Evolutionary conservation across 306 rosid genomes (phyloP).

Genomic region (Citrullus mucosospermus): DNA sequence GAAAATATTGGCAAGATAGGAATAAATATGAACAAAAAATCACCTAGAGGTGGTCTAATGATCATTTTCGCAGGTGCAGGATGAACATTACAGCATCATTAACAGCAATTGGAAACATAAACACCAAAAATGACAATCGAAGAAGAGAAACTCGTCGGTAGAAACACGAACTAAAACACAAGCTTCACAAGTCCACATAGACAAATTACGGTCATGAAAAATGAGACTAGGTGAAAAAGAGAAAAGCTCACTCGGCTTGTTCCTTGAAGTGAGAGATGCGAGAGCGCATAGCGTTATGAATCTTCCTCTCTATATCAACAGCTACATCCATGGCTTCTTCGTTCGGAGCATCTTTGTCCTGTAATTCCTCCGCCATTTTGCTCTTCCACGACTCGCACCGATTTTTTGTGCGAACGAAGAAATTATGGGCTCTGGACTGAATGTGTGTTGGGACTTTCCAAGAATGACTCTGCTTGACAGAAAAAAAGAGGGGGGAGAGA

Average conservation of each 20-base stretch:
- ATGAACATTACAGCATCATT: neutral
- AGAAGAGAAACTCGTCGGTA: neutral
- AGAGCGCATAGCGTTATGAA: conserved; percentile 41
- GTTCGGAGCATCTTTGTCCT: conserved; percentile 17
- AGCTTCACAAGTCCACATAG: neutral
- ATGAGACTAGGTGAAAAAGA: neutral
- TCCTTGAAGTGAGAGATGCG: conserved; percentile 67
- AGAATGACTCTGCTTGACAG: neutral
- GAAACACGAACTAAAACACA: neutral
- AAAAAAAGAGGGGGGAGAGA: neutral
- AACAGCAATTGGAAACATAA: neutral
- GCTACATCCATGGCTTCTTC: conserved; percentile 9
- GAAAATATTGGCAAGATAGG: neutral
- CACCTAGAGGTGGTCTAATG: neutral
- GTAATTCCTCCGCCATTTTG: conserved; percentile 42
- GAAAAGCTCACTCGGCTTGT: conserved; percentile 44
- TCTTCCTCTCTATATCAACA: conserved; percentile 36
- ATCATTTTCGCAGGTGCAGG: neutral
- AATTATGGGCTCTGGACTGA: neutral
- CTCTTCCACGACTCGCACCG: neutral
- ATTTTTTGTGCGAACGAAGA: neutral
- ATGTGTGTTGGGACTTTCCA: conserved; percentile 1
- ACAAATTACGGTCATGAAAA: neutral
- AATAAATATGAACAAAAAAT: neutral
- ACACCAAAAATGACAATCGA: neutral